Base-by-base conservation (phyloP, 2,329 filamentous ascomycete species). In the Clarireedia hainanense region DNA sequence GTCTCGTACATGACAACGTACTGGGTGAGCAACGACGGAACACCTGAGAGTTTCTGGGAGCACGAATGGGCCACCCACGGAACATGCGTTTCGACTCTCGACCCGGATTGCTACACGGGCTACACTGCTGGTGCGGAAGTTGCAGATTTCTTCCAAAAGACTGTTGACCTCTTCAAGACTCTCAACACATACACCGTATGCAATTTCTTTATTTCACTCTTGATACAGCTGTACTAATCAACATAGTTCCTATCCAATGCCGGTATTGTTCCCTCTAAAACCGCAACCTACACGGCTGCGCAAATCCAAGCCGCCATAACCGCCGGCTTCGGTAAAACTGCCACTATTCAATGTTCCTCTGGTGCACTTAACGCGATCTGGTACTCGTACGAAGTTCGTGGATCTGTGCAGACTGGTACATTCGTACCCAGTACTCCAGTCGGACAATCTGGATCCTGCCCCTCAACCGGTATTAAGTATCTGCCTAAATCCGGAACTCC, bases 51-150 rank as follows among this genome's bases (percentile, higher is more conserved):
- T 10, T 81, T 90, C 62, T 90, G 86, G 86, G 74, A 85, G 67
- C 85, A 89, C 68, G 86, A 90, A 70, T 90, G 83, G 81, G 74
- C 75, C 61, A 90, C 88, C 69, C 87, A 91, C 67, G 88, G 87
- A 55, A 79, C 76, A n/a, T 89, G 86, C 71, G 80, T 89, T 61
- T 82, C 76, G 63, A 90, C 87, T 0, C 75, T 90, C 9, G 75
- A 84, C 47, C 80, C 86, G 0, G 69, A 71, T 17, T 91, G 87
- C 74, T 91, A 89, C 71, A 70, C 72, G 4, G 67, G 73, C 37
- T 55, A 48, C 27, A 48, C 57, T n/a, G 34, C 36, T 17, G 47
- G 56, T 24, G 57, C 84, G 64, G 80, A 77, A 57, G 76, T 84
- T 2, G 83, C 88, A 4, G 74, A 77, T 23, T 67, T 89, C 2